Base-by-base conservation (phyloP, 306 rosid genomes). In the Senna siamea region DNA sequence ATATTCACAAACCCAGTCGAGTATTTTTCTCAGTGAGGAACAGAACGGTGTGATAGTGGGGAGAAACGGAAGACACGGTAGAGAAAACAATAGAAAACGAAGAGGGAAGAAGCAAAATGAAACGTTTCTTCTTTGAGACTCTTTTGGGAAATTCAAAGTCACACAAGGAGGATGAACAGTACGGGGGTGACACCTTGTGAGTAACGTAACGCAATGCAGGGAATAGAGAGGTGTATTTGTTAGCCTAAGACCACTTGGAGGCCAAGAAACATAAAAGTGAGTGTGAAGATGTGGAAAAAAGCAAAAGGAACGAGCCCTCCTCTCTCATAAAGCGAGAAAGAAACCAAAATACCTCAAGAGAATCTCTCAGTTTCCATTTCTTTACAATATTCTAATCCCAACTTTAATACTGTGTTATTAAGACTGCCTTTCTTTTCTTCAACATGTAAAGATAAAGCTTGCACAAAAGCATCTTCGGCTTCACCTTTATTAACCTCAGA, bases 391-490 rank as follows among this genome's bases (percentile, higher is more conserved):
- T 82, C 72, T 76, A 76, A 78, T 74, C 53, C 70, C 76, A 55
- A 57, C 83, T 82, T 79, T 46, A 72, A 78, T 76, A 71, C 40
- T 37, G 10, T 19, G 66, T 34, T 69, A 66, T 60, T 53, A 69
- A 52, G 71, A 51, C 83, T 48, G 73, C 77, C 67, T 80, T 82
- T 80, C 84, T 74, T 90, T 87, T 70, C 75, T 83, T 82, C 85
- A 69, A 69, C 88, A 84, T 85, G 89, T 78, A 85, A 93, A 89
- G 90, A 66, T 64, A 85, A 93, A 93, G 96, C 74, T 58, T 81
- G 80, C 55, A 81, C 32, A 64, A 85, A 87, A 88, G 88, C 77
- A 84, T 70, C 82, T 86, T 80, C 86, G 70, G 77, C 82, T 81
- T 81, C 86, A 79, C 84, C 91, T 87, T 84, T 79, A 78, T 78